Percentiles rank a stretch among this genome's conserved stretches.
Conservation (phyloP, 2,329 filamentous ascomycete species). For the Sclerotinia borealis region DNA sequence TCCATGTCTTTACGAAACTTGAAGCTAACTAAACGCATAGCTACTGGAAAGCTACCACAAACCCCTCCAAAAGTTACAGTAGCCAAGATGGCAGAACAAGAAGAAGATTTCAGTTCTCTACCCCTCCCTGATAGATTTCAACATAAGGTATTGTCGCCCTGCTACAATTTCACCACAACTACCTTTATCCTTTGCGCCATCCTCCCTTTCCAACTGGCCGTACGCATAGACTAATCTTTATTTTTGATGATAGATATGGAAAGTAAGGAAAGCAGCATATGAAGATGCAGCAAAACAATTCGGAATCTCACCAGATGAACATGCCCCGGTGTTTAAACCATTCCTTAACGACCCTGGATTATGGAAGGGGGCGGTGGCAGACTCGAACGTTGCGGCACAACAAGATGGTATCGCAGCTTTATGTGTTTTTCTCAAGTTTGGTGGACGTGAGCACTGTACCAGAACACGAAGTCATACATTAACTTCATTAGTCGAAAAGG, state of each 20-base stretch:
- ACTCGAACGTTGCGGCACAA: constrained; percentile 95
- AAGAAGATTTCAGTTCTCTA: constrained; percentile 76
- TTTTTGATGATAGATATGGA: constrained; percentile 64
- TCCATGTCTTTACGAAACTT: constrained; percentile 22
- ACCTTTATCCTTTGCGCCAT: background rate
- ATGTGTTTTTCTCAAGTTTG: constrained; percentile 88
- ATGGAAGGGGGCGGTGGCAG: constrained; percentile 88
- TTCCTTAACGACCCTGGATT: constrained; percentile 79
- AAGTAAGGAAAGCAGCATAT: constrained; percentile 91
- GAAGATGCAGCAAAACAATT: constrained; percentile 89
- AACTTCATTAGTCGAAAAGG: constrained; percentile 81
- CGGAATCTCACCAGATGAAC: constrained; percentile 75
- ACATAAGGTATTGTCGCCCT: constrained; percentile 59
- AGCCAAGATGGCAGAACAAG: constrained; percentile 65
- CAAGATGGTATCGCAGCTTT: constrained; percentile 84
- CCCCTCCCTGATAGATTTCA: constrained; percentile 74
- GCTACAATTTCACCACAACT: background rate
- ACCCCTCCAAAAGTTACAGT: constrained; percentile 13
- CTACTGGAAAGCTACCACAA: constrained; percentile 17
- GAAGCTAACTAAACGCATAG: constrained; percentile 25
- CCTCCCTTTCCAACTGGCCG: background rate
- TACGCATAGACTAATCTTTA: constrained; percentile 23
- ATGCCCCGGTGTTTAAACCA: constrained; percentile 77
- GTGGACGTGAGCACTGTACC: constrained; percentile 70
- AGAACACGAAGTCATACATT: constrained; percentile 72